phyloP scores from a whole-genome alignment of 345 rosid genomes.

The Garcia nutans region DNA sequence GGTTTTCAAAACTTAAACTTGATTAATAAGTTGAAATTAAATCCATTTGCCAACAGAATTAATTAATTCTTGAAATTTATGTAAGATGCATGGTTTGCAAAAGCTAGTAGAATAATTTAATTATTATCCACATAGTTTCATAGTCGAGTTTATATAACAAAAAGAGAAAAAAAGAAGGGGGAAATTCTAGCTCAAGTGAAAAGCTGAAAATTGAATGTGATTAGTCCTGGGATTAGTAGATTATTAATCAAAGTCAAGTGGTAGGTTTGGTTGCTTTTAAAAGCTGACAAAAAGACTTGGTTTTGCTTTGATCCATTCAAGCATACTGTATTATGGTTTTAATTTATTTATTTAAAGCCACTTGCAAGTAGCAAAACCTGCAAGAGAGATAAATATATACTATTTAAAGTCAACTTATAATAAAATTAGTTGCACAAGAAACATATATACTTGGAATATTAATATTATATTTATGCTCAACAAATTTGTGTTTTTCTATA shows the following conservation, averaged over 20 bases:
- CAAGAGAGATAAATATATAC: neutral
- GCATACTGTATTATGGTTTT: neutral
- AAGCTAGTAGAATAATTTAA: too few species aligned
- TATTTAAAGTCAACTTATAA: neutral
- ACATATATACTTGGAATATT: neutral
- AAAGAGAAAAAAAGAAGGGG: too few species aligned
- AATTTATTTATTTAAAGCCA: slow-evolving; percentile 14
- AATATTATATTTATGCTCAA: neutral
- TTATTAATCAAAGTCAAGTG: neutral
- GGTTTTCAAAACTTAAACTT: too few species aligned
- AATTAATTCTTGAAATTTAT: too few species aligned
- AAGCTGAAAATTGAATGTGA: too few species aligned
- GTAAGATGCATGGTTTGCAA: too few species aligned
- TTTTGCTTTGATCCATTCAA: neutral
- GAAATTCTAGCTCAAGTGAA: too few species aligned
- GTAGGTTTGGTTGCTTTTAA: neutral
- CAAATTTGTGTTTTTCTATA: neutral
- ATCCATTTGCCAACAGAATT: too few species aligned
- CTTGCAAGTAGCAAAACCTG: slow-evolving; percentile 15
- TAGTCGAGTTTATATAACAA: too few species aligned
- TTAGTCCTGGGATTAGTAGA: neutral
- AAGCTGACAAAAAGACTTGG: neutral
- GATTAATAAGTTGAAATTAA: too few species aligned
- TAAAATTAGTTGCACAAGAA: neutral
- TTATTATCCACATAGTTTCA: too few species aligned